Conservation (phyloP, 345 rosid genomes). For the Syzygium aqueum region DNA sequence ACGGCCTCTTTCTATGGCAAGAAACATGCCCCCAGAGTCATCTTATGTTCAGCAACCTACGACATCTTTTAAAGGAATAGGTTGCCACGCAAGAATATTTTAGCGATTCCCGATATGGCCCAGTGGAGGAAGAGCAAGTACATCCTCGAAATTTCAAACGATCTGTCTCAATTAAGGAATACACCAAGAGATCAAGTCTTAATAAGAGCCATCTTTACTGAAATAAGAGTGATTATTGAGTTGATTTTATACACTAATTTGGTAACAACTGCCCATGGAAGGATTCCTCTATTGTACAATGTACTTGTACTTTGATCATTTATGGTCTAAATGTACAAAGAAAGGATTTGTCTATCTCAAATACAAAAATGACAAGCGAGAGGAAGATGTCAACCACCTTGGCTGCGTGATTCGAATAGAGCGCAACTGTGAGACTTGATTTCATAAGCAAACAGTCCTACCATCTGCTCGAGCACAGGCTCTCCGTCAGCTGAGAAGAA, state of each 20-base stretch:
- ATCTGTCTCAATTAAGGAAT: not conserved
- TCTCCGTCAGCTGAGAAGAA: constrained; percentile 60
- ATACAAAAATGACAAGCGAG: not conserved
- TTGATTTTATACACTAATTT: not conserved
- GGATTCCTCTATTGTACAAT: not conserved
- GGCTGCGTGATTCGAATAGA: constrained; percentile 56
- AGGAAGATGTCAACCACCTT: constrained; percentile 11
- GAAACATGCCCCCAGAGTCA: not conserved
- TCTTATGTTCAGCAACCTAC: not conserved
- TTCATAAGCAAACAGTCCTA: constrained; percentile 37
- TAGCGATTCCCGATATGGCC: not conserved
- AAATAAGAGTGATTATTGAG: not conserved
- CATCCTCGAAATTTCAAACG: not conserved
- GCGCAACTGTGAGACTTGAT: constrained; percentile 81
- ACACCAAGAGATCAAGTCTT: not conserved
- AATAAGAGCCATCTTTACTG: not conserved
- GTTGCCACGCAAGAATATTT: not conserved
- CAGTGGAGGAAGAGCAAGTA: not conserved
- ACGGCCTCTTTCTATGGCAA: not conserved
- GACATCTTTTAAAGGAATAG: not conserved
- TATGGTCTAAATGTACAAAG: not conserved
- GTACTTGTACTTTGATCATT: not conserved
- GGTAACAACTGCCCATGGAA: not conserved
- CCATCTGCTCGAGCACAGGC: constrained; percentile 35
- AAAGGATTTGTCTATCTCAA: not conserved